Percentiles rank a stretch among this genome's conserved stretches.
These are phyloP conservation scores for Pneumocystis carinii DNA, from an alignment of 1,139 yeast genomes.

Conservation along the genomic window DNA sequence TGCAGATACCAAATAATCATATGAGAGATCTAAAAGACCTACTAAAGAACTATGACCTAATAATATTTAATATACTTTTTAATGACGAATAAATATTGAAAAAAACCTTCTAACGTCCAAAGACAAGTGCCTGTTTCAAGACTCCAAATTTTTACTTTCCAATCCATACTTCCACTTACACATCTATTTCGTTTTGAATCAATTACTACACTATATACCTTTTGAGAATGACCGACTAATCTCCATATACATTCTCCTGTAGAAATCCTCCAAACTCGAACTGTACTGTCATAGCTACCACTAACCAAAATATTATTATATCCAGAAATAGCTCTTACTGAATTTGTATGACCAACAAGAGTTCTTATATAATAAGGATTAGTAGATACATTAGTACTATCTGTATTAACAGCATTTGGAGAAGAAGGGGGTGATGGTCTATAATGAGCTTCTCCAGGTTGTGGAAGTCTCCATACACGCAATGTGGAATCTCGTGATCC, in stretches of 20 bases:
- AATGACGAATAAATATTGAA: neutral
- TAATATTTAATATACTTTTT: neutral
- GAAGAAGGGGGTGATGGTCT: slow-evolving; percentile 5
- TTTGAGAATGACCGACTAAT: slow-evolving; percentile 68
- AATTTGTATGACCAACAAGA: slow-evolving; percentile 67
- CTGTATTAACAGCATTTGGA: slow-evolving; percentile 7
- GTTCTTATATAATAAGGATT: slow-evolving; percentile 69
- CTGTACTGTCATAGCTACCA: slow-evolving; percentile 82
- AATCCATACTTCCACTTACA: slow-evolving; percentile 85
- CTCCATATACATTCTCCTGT: slow-evolving; percentile 60
- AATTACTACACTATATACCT: slow-evolving; percentile 74
- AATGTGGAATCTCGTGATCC: slow-evolving; percentile 86
- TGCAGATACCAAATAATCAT: slow-evolving; percentile 75
- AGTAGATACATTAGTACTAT: slow-evolving; percentile 1
- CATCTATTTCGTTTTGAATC: slow-evolving; percentile 66
- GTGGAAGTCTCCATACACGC: slow-evolving; percentile 77
- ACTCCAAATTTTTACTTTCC: slow-evolving; percentile 82
- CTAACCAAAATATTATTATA: slow-evolving; percentile 71
- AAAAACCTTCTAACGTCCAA: slow-evolving; percentile 47
- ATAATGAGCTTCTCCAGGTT: slow-evolving; percentile 26
- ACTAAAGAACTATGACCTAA: slow-evolving; percentile 61
- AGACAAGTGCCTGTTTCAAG: slow-evolving; percentile 56
- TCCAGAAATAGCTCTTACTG: slow-evolving; percentile 81
- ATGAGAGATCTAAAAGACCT: slow-evolving; percentile 67
- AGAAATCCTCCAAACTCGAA: slow-evolving; percentile 80